Percentiles rank a stretch among this genome's conserved stretches.
phyloP scores from a whole-genome alignment of 495 filamentous ascomycete species.

The Podospora sp. region DNA sequence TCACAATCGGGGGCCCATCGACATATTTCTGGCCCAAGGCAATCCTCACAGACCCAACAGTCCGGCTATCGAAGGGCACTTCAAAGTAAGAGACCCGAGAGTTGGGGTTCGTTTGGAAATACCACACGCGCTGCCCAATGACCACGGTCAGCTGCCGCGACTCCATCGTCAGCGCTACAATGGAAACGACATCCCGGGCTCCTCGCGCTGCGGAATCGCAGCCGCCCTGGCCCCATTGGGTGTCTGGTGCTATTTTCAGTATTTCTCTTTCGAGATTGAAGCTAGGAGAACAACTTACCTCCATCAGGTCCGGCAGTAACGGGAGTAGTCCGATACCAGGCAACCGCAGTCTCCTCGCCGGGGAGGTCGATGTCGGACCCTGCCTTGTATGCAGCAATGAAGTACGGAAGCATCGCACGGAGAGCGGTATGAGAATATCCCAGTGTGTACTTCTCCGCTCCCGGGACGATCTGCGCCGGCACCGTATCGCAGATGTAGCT shows the following conservation, averaged over 20 bases:
- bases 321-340: conserved; percentile 65
- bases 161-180: conserved; percentile 44
- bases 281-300: conserved; percentile 39
- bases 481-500: conserved; percentile 70
- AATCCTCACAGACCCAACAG: conserved; percentile 54
- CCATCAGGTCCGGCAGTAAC: conserved; percentile 36
- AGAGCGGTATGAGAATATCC: conserved; percentile 44
- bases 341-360: conserved; percentile 53
- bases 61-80: conserved; percentile 51
- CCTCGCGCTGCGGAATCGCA: conserved; percentile 41
- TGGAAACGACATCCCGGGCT: conserved; percentile 50
- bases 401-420: conserved; percentile 59
- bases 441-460: conserved; percentile 53
- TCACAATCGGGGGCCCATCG: conserved; percentile 52
- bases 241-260: conserved; percentile 29
- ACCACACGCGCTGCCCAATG: conserved; percentile 51
- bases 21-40: conserved; percentile 48
- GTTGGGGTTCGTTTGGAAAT: conserved; percentile 39
- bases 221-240: conserved; percentile 51
- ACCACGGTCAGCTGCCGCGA: conserved; percentile 46
- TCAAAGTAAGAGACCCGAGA: conserved; percentile 55
- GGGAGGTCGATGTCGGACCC: conserved; percentile 47
- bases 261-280: conserved; percentile 11
- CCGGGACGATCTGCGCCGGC: conserved; percentile 51
- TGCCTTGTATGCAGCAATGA: conserved; percentile 65